Percentiles rank a stretch among this genome's conserved stretches.
These are phyloP conservation scores for Ophiostoma sp. DNA, from an alignment of 2,329 filamentous ascomycete genomes.

Conservation along the genomic window DNA sequence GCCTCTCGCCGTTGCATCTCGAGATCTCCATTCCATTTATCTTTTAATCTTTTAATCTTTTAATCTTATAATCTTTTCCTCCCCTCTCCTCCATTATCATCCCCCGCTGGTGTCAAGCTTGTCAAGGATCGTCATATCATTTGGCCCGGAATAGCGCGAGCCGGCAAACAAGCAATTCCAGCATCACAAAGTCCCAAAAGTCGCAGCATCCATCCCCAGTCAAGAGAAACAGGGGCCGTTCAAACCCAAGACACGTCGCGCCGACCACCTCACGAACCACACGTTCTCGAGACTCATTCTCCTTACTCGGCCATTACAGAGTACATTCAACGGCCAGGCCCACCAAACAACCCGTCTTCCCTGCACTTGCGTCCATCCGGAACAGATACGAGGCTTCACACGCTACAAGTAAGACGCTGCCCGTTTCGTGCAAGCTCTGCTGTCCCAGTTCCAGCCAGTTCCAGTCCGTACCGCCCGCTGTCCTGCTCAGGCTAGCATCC, in stretches of 20 bases:
- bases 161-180: not conserved
- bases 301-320: not conserved
- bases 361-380: not conserved
- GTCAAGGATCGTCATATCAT: not conserved
- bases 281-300: not conserved
- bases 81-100: not conserved
- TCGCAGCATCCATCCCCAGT: too few relatives aligned
- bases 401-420: slow-evolving; percentile 8
- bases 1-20: not conserved
- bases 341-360: slow-evolving; percentile 7
- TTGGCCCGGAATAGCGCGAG: not conserved
- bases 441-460: slow-evolving; percentile 8
- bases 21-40: not conserved
- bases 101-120: not conserved
- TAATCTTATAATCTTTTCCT: not conserved
- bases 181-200: not conserved
- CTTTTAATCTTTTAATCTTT: too few relatives aligned
- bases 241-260: not conserved
- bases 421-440: slow-evolving; percentile 1
- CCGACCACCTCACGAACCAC: not conserved
- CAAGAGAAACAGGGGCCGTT: not conserved
- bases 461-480: not conserved
- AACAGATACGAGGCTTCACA: slow-evolving; percentile 8
- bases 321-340: slow-evolving; percentile 4
- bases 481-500: slow-evolving; percentile 11